Evolutionary conservation across 257 asterid genomes (phyloP).

Genomic region (Datura wrightii): DNA sequence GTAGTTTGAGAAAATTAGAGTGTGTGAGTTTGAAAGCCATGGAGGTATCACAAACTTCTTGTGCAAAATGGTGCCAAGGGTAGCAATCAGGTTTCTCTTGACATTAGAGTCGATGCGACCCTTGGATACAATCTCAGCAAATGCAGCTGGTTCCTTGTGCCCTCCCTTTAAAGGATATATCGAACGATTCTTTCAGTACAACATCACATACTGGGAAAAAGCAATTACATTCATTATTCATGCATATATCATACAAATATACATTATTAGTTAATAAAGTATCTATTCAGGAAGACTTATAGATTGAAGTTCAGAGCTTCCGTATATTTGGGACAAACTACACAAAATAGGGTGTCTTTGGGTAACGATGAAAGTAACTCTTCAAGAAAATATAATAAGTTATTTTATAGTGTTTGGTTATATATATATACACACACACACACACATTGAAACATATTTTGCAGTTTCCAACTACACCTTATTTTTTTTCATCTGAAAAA

Average conservation of each 20-base stretch:
- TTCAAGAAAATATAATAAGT: background rate
- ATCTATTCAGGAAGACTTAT: background rate
- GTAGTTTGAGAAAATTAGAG: slow-evolving; percentile 36
- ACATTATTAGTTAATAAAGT: background rate
- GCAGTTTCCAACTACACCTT: too few species aligned
- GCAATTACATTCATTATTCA: background rate
- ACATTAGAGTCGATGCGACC: slow-evolving; percentile 54
- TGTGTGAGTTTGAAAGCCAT: slow-evolving; percentile 36
- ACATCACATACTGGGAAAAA: slow-evolving; percentile 68
- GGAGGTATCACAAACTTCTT: slow-evolving; percentile 47
- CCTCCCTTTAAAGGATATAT: slow-evolving; percentile 71
- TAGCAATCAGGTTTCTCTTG: slow-evolving; percentile 59
- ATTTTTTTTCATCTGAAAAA: too few species aligned
- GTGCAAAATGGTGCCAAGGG: slow-evolving; percentile 59
- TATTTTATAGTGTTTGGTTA: background rate
- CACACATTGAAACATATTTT: too few species aligned
- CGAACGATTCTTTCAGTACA: slow-evolving; percentile 67
- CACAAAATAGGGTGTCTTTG: background rate
- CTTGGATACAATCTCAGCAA: slow-evolving; percentile 71
- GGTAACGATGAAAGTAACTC: background rate
- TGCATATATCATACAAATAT: background rate
- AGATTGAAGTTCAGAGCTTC: background rate
- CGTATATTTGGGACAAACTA: background rate
- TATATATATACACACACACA: background rate
- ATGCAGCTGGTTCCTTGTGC: slow-evolving; percentile 71